Evolutionary conservation across 345 rosid genomes (phyloP).

Genomic region (Citrus sp.): DNA sequence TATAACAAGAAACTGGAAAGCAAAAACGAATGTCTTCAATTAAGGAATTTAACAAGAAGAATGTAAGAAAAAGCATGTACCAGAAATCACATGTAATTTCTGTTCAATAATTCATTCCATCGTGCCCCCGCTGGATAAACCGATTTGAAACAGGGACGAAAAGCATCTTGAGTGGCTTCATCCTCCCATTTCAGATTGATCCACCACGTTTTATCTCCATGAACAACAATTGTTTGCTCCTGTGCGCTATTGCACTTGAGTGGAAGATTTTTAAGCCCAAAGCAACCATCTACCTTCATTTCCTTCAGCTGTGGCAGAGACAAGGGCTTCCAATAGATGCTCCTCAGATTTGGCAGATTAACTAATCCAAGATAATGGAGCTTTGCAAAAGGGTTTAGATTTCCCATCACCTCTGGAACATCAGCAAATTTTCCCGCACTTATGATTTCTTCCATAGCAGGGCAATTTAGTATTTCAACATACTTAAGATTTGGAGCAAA

Average conservation of each 20-base stretch:
- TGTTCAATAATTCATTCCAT: too few species aligned
- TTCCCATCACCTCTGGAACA: background rate
- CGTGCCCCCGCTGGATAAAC: too few species aligned
- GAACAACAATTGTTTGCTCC: background rate
- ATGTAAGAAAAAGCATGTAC: too few species aligned
- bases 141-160: too few species aligned
- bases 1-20: too few species aligned
- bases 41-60: too few species aligned
- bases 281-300: background rate
- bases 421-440: background rate
- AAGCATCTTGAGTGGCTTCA: too few species aligned
- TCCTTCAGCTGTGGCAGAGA: background rate
- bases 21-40: too few species aligned
- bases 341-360: conserved; percentile 2
- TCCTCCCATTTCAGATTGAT: too few species aligned
- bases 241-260: background rate
- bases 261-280: background rate
- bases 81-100: too few species aligned
- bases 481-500: background rate
- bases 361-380: conserved; percentile 1
- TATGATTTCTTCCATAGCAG: background rate
- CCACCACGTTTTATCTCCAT: too few species aligned
- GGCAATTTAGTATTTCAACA: background rate
- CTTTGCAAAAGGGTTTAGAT: background rate
- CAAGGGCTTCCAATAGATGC: conserved; percentile 1